Percentiles rank a stretch among this genome's conserved stretches.
phyloP scores from a whole-genome alignment of 2,329 filamentous ascomycete genomes.

The Penicillium sp. region DNA sequence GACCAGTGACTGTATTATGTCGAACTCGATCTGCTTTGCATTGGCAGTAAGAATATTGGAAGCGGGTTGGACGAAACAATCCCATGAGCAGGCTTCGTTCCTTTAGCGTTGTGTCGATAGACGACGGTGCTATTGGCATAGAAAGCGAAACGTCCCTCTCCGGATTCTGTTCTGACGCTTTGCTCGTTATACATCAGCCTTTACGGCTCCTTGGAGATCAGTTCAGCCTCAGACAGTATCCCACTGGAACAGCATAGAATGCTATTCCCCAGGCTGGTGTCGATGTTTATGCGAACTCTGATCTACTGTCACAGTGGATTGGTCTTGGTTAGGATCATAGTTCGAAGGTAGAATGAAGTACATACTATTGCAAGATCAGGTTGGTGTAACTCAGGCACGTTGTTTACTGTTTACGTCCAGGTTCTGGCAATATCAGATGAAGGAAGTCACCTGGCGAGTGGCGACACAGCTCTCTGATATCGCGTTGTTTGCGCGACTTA shows the following conservation, averaged over 20 bases:
- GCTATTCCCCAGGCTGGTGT: constrained; percentile 20
- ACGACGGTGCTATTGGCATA: constrained; percentile 9
- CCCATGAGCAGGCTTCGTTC: constrained; percentile 2
- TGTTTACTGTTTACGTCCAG: too few species aligned
- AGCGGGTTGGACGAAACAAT: constrained; percentile 20
- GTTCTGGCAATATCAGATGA: too few species aligned
- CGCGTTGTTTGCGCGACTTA: too few species aligned
- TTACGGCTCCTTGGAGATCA: constrained; percentile 11
- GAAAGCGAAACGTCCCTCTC: constrained; percentile 15
- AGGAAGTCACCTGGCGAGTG: too few species aligned
- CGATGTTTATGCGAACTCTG: constrained; percentile 13
- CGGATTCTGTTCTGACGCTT: constrained; percentile 23
- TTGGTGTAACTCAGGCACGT: too few species aligned
- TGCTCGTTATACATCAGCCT: constrained; percentile 16
- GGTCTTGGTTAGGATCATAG: constrained; percentile 19
- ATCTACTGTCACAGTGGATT: constrained; percentile 23
- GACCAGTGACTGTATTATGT: too few species aligned
- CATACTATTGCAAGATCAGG: too few species aligned
- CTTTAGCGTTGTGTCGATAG: background rate
- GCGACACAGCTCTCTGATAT: too few species aligned
- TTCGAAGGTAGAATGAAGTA: too few species aligned
- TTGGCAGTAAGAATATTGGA: constrained; percentile 18
- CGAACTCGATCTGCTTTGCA: too few species aligned
- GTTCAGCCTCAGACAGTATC: constrained; percentile 10
- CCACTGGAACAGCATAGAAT: constrained; percentile 15